Conservation (phyloP, 305 asterid genomes). For the Withania somnifera region DNA sequence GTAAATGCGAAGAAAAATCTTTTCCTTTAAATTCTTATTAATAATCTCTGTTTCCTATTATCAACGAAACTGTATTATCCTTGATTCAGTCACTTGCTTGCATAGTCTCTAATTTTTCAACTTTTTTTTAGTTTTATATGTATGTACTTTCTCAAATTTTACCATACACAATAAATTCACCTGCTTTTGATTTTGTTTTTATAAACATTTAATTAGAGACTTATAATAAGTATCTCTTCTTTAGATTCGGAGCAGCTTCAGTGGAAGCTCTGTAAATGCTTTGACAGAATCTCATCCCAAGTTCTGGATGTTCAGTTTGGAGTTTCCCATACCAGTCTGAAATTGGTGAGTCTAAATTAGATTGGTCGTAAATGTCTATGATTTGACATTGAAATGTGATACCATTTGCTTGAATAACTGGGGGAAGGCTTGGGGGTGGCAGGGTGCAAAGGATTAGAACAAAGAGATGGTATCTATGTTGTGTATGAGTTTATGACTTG, state of each 20-base stretch:
- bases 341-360: conserved; percentile 50
- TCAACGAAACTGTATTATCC: neutral
- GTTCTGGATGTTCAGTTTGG: conserved; percentile 78
- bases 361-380: neutral
- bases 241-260: conserved; percentile 43
- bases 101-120: neutral
- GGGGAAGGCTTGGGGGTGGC: neutral
- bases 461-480: neutral
- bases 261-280: conserved; percentile 70
- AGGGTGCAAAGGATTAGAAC: neutral
- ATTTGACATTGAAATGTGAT: neutral
- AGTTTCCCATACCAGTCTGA: conserved; percentile 43
- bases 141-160: neutral
- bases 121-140: neutral
- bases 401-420: neutral
- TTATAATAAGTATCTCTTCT: conserved; percentile 16
- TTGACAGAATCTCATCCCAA: conserved; percentile 39
- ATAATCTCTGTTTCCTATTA: neutral
- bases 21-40: neutral
- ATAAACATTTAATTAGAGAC: neutral
- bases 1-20: neutral
- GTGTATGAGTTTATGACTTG: neutral
- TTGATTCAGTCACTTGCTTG: neutral
- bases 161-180: neutral
- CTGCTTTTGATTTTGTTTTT: neutral